phyloP scores from a whole-genome alignment of 2,329 filamentous ascomycete genomes.

The Aspergillus fischeri region DNA sequence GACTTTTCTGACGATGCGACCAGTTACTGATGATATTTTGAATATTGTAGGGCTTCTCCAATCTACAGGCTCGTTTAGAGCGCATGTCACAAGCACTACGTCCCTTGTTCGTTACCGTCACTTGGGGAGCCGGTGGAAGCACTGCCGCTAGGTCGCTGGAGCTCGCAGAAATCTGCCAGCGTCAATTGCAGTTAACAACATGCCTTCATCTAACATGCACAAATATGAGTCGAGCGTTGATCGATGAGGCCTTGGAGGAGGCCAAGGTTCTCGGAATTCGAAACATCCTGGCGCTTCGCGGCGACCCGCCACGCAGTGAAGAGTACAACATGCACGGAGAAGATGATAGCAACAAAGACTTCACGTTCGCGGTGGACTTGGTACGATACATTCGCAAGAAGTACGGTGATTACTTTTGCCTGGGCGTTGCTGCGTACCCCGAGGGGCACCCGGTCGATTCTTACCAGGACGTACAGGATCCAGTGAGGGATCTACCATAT shows the following conservation, averaged over 20 bases:
- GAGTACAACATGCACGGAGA: conserved; percentile 72
- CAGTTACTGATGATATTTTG: conserved; percentile 20
- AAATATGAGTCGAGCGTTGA: conserved; percentile 83
- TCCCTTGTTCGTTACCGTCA: conserved; percentile 93
- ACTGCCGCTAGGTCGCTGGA: conserved; percentile 89
- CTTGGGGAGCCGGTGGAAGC: conserved; percentile 93
- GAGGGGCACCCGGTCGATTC: conserved; percentile 92
- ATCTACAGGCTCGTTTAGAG: conserved; percentile 86
- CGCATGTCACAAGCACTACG: conserved; percentile 90
- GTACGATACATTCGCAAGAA: conserved; percentile 81
- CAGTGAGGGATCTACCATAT: conserved; percentile 70
- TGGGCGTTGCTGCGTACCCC: conserved; percentile 91
- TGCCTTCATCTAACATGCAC: conserved; percentile 96
- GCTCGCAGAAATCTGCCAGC: conserved; percentile 90
- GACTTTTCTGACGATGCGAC: conserved; percentile 2
- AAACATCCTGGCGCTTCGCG: conserved; percentile 88
- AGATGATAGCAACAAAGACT: conserved; percentile 66
- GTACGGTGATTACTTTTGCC: conserved; percentile 92
- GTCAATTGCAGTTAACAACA: conserved; percentile 86
- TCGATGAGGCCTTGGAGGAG: conserved; percentile 86
- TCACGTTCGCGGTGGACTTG: conserved; percentile 83
- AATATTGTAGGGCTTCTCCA: conserved; percentile 67
- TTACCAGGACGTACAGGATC: conserved; percentile 71
- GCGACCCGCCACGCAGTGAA: conserved; percentile 82
- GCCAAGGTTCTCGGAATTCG: conserved; percentile 86